Evolutionary conservation across 2,329 filamentous ascomycete genomes (phyloP).

Genomic region (Sporothrix euskadiensis): DNA sequence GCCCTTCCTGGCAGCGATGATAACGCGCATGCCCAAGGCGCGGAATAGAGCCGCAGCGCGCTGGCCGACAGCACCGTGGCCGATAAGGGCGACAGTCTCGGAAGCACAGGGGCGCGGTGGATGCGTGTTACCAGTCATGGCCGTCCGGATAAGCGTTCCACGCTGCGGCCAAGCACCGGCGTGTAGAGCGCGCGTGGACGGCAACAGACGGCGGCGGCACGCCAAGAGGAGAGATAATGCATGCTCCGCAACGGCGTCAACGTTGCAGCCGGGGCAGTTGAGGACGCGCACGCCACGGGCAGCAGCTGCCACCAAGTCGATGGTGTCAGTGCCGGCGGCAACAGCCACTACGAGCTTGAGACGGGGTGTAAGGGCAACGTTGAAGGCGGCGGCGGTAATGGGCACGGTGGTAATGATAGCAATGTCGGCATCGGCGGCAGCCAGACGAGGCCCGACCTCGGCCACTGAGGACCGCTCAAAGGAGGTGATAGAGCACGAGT

Average conservation of each 20-base stretch:
- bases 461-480: constrained; percentile 35
- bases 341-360: constrained; percentile 37
- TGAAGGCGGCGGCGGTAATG: constrained; percentile 35
- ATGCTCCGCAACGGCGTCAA: constrained; percentile 37
- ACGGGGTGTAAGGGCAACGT: constrained; percentile 35
- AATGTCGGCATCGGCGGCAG: constrained; percentile 44
- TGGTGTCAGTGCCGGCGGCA: constrained; percentile 38
- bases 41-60: constrained; percentile 37
- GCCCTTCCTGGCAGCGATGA: constrained; percentile 32
- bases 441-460: constrained; percentile 37
- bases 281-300: constrained; percentile 37
- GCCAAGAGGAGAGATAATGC: constrained; percentile 36
- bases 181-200: constrained; percentile 36
- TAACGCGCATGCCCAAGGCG: constrained; percentile 39
- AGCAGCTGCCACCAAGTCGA: constrained; percentile 36
- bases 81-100: constrained; percentile 38
- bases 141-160: constrained; percentile 33
- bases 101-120: constrained; percentile 31
- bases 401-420: constrained; percentile 40
- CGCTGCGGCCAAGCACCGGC: constrained; percentile 32
- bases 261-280: constrained; percentile 39
- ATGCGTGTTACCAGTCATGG: constrained; percentile 26
- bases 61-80: constrained; percentile 40
- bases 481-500: constrained; percentile 38
- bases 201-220: constrained; percentile 41